A percentile compares a stretch with the other conserved stretches of the same genome.
phyloP scores from a whole-genome alignment of 164 flowering plant species.

The Stephania cephalantha region DNA sequence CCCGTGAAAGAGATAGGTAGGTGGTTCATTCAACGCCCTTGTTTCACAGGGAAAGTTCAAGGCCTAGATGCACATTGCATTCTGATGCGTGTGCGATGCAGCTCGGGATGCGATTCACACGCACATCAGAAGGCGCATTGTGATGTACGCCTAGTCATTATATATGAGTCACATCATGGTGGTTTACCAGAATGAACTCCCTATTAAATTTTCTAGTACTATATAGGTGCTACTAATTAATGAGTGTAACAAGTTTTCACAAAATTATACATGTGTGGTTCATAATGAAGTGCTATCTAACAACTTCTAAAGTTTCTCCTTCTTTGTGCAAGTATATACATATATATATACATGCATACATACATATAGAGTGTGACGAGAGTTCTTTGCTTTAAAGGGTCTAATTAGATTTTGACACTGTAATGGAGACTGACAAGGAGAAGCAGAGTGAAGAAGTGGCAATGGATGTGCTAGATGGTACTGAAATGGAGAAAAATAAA shows the following conservation, averaged over 20 bases:
- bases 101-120: too few species aligned
- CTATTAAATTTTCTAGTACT: neutral
- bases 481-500: slow-evolving; percentile 8
- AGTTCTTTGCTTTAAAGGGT: too few species aligned
- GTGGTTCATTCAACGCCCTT: neutral
- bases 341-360: too few species aligned
- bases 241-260: neutral
- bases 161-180: neutral
- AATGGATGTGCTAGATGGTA: neutral
- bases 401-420: too few species aligned
- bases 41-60: neutral
- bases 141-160: too few species aligned
- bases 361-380: too few species aligned
- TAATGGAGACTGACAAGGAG: neutral
- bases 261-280: too few species aligned
- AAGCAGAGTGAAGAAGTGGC: neutral
- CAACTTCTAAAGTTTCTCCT: too few species aligned
- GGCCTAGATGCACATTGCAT: too few species aligned
- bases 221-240: neutral
- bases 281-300: too few species aligned
- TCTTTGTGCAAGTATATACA: neutral
- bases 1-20: neutral
- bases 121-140: too few species aligned
- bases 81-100: too few species aligned
- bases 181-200: neutral